A percentile compares a stretch with the other conserved stretches of the same genome.
These are phyloP conservation scores for Trametes versicolor DNA, from an alignment of 1,284 basidiomycete genomes.

Conservation along the genomic window DNA sequence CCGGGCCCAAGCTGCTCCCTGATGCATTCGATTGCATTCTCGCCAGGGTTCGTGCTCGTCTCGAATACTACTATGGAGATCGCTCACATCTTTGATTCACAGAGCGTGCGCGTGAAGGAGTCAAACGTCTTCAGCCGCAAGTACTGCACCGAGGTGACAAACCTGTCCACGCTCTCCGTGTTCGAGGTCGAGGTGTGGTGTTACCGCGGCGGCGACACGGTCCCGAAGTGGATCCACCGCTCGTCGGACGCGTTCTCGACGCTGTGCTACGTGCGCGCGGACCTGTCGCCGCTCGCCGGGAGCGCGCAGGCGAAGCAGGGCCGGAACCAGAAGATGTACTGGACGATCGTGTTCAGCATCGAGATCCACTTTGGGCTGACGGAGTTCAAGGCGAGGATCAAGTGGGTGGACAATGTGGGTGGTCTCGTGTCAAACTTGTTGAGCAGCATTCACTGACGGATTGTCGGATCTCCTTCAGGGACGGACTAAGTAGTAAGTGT, in stretches of 20 bases:
- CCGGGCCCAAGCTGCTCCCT: constrained; percentile 75
- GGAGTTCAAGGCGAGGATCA: constrained; percentile 82
- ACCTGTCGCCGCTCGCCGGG: constrained; percentile 72
- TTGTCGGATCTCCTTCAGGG: constrained; percentile 51
- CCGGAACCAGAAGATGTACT: constrained; percentile 72
- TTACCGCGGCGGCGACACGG: constrained; percentile 70
- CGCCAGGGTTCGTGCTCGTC: constrained; percentile 58
- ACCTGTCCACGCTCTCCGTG: constrained; percentile 73
- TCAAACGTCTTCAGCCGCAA: constrained; percentile 82
- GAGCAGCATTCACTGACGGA: constrained; percentile 15
- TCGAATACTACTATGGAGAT: too few relatives aligned
- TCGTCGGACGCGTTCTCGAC: constrained; percentile 73
- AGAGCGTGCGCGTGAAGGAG: constrained; percentile 74
- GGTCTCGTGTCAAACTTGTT: neutral
- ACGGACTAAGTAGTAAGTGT: constrained; percentile 67
- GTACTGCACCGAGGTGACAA: constrained; percentile 83
- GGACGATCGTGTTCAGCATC: constrained; percentile 83
- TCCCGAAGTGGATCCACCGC: constrained; percentile 78
- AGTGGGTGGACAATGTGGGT: constrained; percentile 80
- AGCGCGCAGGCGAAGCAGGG: constrained; percentile 74
- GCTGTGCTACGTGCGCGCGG: constrained; percentile 78
- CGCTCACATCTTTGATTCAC: neutral
- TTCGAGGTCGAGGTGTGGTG: constrained; percentile 87
- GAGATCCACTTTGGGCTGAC: constrained; percentile 85
- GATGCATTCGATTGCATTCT: constrained; percentile 85